Evolutionary conservation across 2,329 filamentous ascomycete species (phyloP).

Genomic region (Trichoderma polysporum): DNA sequence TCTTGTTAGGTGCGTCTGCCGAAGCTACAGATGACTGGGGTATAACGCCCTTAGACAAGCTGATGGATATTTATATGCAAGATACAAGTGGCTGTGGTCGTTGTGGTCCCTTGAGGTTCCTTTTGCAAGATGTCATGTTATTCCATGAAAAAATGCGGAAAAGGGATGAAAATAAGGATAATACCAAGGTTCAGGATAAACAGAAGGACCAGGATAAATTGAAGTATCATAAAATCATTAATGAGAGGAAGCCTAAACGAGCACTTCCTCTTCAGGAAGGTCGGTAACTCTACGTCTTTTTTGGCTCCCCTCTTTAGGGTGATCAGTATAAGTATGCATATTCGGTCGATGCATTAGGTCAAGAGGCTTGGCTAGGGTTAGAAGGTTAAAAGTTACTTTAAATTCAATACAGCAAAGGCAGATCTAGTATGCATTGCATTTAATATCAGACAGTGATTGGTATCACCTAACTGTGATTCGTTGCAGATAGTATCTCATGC

Average conservation of each 20-base stretch:
- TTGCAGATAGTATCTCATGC: neutral
- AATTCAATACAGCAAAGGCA: neutral
- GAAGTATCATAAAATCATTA: neutral
- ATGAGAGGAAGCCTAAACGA: too few relatives aligned
- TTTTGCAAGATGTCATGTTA: neutral
- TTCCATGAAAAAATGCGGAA: neutral
- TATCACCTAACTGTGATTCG: neutral
- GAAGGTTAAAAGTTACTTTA: neutral
- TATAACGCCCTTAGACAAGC: neutral
- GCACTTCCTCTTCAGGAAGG: constrained; percentile 12
- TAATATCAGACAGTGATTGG: neutral
- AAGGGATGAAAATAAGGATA: neutral
- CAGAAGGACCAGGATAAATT: neutral
- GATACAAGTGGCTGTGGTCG: fast-evolving
- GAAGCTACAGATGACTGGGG: neutral
- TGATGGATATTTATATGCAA: neutral
- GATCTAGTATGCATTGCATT: neutral
- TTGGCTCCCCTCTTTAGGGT: neutral
- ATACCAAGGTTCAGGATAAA: neutral
- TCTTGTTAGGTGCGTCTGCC: neutral
- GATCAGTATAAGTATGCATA: neutral
- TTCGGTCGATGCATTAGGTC: neutral
- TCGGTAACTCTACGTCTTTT: neutral
- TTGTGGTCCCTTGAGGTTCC: neutral
- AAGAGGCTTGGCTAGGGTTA: neutral